These are phyloP conservation scores for Cyclostephanos tholiformis DNA, from an alignment of 108 stramenopile genomes.

Conservation along the genomic window DNA sequence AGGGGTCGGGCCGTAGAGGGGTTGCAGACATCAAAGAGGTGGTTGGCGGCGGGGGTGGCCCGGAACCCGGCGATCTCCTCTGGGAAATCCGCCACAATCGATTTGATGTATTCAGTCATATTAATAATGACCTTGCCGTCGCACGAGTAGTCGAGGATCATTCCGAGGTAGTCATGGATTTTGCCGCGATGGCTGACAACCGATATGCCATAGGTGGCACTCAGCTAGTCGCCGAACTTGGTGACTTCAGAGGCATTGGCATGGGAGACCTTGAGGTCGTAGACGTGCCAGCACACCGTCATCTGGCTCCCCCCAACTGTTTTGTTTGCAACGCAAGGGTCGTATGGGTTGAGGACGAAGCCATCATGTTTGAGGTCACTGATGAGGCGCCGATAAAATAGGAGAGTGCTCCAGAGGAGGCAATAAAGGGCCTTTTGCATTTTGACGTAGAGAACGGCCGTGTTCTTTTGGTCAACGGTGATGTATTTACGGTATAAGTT, in stretches of 20 bases:
- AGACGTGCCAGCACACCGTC: constrained; percentile 44
- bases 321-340: not conserved
- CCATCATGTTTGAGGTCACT: too few relatives aligned
- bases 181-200: constrained; percentile 20
- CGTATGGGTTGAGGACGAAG: too few relatives aligned
- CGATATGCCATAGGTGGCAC: not conserved
- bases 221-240: not conserved
- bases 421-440: too few relatives aligned
- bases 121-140: not conserved
- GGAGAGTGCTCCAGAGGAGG: too few relatives aligned
- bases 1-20: not conserved
- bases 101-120: constrained; percentile 4
- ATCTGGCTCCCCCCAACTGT: not conserved
- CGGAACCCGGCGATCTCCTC: not conserved
- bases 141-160: constrained; percentile 31
- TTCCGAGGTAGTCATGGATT: constrained; percentile 48
- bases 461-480: too few relatives aligned
- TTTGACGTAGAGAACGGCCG: too few relatives aligned
- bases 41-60: not conserved
- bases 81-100: not conserved
- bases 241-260: not conserved
- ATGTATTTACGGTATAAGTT: too few relatives aligned
- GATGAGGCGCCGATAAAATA: too few relatives aligned
- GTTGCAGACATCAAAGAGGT: constrained; percentile 8
- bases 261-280: constrained; percentile 57